Base-by-base conservation (phyloP, 1,139 yeast species). In the Geotrichum aggregatum region DNA sequence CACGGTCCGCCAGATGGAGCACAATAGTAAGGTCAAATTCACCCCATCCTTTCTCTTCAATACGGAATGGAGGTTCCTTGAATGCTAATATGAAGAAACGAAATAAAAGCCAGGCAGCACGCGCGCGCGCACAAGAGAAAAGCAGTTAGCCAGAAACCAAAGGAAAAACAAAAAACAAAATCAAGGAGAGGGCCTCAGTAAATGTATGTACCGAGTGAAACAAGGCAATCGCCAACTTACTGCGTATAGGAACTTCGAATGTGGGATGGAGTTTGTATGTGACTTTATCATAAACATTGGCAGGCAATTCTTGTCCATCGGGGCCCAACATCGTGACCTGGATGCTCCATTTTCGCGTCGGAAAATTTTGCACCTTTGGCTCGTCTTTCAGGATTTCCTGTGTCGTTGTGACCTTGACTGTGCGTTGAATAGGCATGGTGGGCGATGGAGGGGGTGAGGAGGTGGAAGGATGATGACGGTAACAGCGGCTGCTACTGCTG, bases 1-100 rank as follows among this genome's bases (percentile, higher is more conserved):
- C 86, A 64, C 85, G 86, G 56, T 95, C 98, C 33, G 86, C 77
- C 54, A 87, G 75, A 60, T 84, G 87, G 54, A 89, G 75, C 18
- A 87, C 77, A 59, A 92, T 83, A 47, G 87, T 88, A 65, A 92
- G 78, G 66, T 91, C 96, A 65, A 91, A 91, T 62, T 92, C 98
- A 66, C 98, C 98, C 98, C 98, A 92, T 47, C 98, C 98, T 73
- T 88, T 85, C 69, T 92, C 98, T 66, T 83, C 87, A 52, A 92
- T 84, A 65, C 73, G 78, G 72, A 91, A 92, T n/a, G 98, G 98
- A 19, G 87, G 80, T 63, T 83, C 83, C 64, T 87, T 88, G 63
- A 88, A 69, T 6, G 84, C 44, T 41, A 24, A 16, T 22, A 10
- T 11, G 30, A 11, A 22, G 13, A 36, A 36, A 36, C 5, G 7